Percentiles rank a stretch among this genome's conserved stretches.
These are phyloP conservation scores for Aureobasidium subglaciale DNA, from an alignment of 2,329 filamentous ascomycete species.

Conservation along the genomic window DNA sequence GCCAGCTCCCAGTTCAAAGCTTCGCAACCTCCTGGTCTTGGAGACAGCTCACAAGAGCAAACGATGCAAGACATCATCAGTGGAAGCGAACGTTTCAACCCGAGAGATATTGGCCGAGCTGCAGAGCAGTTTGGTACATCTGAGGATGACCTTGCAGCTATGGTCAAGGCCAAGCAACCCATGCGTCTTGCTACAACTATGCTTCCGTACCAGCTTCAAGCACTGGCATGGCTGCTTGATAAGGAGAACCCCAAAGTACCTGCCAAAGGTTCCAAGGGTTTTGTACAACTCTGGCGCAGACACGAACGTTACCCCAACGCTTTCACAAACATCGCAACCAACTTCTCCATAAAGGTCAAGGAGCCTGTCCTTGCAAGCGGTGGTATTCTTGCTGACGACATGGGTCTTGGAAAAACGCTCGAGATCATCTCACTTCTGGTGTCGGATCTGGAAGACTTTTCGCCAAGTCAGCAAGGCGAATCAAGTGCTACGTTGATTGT, in stretches of 20 bases:
- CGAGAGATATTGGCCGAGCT: constrained; percentile 56
- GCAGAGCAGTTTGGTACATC: constrained; percentile 64
- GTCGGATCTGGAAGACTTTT: constrained; percentile 35
- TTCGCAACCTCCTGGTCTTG: constrained; percentile 16
- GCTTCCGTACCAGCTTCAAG: constrained; percentile 74
- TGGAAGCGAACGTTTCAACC: constrained; percentile 60
- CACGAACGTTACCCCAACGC: constrained; percentile 30
- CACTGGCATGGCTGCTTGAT: constrained; percentile 71
- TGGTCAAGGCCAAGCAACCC: constrained; percentile 69
- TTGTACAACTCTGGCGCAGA: constrained; percentile 73
- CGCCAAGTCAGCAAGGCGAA: constrained; percentile 14
- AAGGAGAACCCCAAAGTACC: constrained; percentile 68
- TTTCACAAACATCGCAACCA: constrained; percentile 65
- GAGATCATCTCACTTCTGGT: constrained; percentile 77
- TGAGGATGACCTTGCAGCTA: constrained; percentile 61
- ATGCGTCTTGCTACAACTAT: constrained; percentile 56
- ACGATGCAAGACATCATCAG: constrained; percentile 58
- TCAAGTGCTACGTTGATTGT: constrained; percentile 68
- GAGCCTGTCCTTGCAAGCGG: constrained; percentile 64
- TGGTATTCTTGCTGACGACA: constrained; percentile 84
- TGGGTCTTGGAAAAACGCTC: constrained; percentile 86
- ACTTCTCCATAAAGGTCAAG: constrained; percentile 50
- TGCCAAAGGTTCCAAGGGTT: constrained; percentile 47
- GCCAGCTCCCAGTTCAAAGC: constrained; percentile 16
- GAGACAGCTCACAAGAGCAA: constrained; percentile 32